Base-by-base conservation (phyloP, 2,329 filamentous ascomycete genomes). In the Phoma sp. region DNA sequence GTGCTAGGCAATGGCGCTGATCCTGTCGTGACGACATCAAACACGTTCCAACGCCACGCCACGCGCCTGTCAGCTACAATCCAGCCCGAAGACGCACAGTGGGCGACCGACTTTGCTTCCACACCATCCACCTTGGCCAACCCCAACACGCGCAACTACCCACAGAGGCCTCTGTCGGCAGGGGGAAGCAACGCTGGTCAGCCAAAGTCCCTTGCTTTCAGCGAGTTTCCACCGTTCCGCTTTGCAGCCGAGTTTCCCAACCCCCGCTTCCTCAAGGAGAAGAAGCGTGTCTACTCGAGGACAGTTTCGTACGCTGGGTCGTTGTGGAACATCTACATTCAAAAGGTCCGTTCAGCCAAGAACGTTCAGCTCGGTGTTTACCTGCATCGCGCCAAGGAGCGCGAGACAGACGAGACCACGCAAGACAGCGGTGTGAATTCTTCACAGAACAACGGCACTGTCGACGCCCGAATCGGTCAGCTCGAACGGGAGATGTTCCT, bases 291-390 rank as follows among this genome's bases (percentile, higher is more conserved):
- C 8, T 85, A 85, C 65, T 83, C 80, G 10, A 78, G 82, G 29
- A 85, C 83, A 2, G 82, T 85, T 5, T 85, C 84, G 63, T 86
- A 86, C 56, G 83, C 83, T 4, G 84, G 84, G 2, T 82, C 78
- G 17, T 71, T 84, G 15, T 86, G 84, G 84, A 86, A 86, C 60
- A 82, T 86, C n/a, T 86, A 85, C 67, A 84, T 86, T 10, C 84
- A 85, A 62, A 84, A 85, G 56, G 81, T 85, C 2, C 78, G 81
- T 8, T 82, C 80, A 0, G 77, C 78, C 2, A 84, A 84, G 60
- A 82, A 79, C 48, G 81, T 82, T 10, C 83, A 86, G 62, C 75
- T 86, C 1, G 84, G 83, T 13, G 83, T 86, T 5, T 86, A 86
- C 58, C 74, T 86, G 3, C 83, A 86, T 62, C 80, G 83, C 38